Base-by-base conservation (phyloP, 2,329 filamentous ascomycete species). In the Stagonosporopsis vannaccii region DNA sequence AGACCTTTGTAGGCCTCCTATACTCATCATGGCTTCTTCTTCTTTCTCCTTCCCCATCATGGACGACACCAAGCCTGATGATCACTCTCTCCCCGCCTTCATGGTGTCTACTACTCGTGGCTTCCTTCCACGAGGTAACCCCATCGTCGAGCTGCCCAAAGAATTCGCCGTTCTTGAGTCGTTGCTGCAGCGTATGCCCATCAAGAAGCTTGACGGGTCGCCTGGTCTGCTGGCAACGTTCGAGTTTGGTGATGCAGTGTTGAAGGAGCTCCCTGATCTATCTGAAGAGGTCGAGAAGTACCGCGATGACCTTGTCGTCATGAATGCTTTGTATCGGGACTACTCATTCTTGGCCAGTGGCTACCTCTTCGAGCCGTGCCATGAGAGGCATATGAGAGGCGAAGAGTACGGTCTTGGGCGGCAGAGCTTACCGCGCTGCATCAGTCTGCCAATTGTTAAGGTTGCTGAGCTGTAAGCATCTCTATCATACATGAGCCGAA, bases 281-380 rank as follows among this genome's bases (percentile, higher is more conserved):
- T 90, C 89, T 1, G 82, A 82, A 5, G 82, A 85, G 63, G 84
- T 97, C 54, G 89, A 95, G 69, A 86, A 86, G 75, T 89, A 84
- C 65, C 82, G 84, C 66, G 80, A 87, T 59, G 88, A 97, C 77
- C 82, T 94, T 35, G 89, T 89, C 15, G 79, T 91, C 56, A 87
- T 96, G 81, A 95, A 93, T 68, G 92, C 92, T 30, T 79, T 96
- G 43, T 97, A 97, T 76, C 85, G 93, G 19, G 93, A 97, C 79
- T 97, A 97, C 75, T 90, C 90, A 13, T 97, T 97, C 81, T 79
- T 97, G 26, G 90, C 92, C 5, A 96, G 91, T 22, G 90, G 92
- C 0, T 97, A 96, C 74, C 82, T 97, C 26, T 86, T 97, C 26
- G 93, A 97, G 81, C 93, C 93, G 11, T 97, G 93, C 75, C 93